Conservation (phyloP, 495 filamentous ascomycete species). For the Neurospora tetrasperma region DNA sequence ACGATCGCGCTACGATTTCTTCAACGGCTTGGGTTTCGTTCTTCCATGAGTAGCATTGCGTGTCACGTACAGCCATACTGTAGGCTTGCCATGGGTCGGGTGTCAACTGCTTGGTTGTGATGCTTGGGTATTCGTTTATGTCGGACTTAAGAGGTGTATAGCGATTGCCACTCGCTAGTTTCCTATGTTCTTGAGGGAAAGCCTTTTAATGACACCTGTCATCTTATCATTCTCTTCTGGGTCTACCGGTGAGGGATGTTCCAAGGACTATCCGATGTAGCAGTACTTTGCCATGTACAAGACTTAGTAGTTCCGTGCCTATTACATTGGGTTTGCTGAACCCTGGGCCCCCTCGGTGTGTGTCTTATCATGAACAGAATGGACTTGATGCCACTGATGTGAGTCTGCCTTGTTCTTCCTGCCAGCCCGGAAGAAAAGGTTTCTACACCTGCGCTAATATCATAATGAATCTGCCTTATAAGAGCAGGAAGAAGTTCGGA, state of each 20-base stretch:
- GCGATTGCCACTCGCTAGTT: background rate
- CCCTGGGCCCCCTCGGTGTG: background rate
- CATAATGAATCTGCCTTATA: background rate
- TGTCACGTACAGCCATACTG: background rate
- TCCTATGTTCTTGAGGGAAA: background rate
- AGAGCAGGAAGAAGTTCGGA: background rate
- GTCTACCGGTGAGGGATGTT: background rate
- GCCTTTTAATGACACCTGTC: background rate
- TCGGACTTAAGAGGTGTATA: background rate
- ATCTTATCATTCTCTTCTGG: background rate
- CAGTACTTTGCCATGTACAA: background rate
- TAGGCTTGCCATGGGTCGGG: background rate
- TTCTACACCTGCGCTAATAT: background rate
- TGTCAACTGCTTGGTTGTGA: background rate
- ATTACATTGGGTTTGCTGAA: background rate
- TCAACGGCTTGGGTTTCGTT: too few species aligned
- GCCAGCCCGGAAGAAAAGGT: background rate
- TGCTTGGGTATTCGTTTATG: background rate
- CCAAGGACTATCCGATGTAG: background rate
- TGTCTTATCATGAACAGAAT: background rate
- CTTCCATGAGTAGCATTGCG: background rate
- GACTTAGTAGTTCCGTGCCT: background rate
- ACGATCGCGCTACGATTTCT: too few species aligned
- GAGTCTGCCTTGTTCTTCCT: background rate
- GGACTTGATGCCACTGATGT: background rate